Evolutionary conservation across 768 basidiomycete genomes (phyloP).

Genomic region (Tylopilus sp.): DNA sequence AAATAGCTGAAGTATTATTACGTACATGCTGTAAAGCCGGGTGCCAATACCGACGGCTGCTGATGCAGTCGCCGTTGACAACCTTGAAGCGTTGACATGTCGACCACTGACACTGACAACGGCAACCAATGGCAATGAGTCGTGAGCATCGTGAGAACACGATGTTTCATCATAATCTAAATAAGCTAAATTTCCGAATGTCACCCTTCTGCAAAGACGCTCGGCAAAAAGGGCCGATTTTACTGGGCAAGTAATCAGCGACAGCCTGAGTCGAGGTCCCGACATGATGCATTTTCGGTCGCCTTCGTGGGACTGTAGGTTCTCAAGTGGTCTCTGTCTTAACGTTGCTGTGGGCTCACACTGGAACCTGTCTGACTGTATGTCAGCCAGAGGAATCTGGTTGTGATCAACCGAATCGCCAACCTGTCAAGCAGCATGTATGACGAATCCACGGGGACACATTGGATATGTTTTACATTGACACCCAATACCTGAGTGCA

Average conservation of each 20-base stretch:
- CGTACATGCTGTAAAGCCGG: not conserved
- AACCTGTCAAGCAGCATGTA: too few relatives aligned
- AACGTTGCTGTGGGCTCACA: not conserved
- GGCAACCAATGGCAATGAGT: not conserved
- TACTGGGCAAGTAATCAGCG: not conserved
- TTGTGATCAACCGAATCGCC: not conserved
- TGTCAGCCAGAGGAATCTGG: not conserved
- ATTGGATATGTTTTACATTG: not conserved
- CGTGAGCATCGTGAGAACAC: too few relatives aligned
- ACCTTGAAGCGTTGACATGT: conserved; percentile 2
- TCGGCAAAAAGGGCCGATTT: not conserved
- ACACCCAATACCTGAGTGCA: not conserved
- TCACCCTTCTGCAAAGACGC: not conserved
- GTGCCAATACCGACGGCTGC: too few relatives aligned
- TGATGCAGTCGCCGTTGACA: not conserved
- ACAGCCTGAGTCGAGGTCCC: not conserved
- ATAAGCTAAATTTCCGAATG: not conserved
- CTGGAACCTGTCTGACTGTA: not conserved
- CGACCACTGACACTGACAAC: not conserved
- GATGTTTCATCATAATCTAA: conserved; percentile 3
- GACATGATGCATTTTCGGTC: not conserved
- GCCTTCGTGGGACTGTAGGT: not conserved
- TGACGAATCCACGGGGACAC: too few relatives aligned
- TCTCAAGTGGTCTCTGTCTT: not conserved
- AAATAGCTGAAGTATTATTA: not conserved